phyloP scores from a whole-genome alignment of 805 yeast species.

The Ogataea paradorogensis region DNA sequence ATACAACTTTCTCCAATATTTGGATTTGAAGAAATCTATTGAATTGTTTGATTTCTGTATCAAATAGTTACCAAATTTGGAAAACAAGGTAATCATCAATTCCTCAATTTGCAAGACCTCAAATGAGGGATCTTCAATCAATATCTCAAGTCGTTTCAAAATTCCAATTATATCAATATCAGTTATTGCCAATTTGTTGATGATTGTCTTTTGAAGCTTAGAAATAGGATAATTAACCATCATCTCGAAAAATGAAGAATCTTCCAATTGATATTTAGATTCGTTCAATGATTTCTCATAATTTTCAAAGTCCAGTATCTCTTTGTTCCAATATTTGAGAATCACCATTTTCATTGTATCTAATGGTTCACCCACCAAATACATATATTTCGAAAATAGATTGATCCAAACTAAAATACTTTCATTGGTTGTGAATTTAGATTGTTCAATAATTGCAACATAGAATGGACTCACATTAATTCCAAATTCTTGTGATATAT shows the following conservation, averaged over 20 bases:
- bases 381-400: slow-evolving; percentile 44
- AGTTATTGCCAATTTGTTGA: slow-evolving; percentile 39
- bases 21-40: slow-evolving; percentile 18
- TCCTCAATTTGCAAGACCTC: slow-evolving; percentile 23
- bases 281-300: slow-evolving; percentile 11
- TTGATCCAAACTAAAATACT: slow-evolving; percentile 46
- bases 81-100: slow-evolving; percentile 36
- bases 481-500: slow-evolving; percentile 37
- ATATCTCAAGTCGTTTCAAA: slow-evolving; percentile 36
- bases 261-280: slow-evolving; percentile 4
- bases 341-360: slow-evolving; percentile 18
- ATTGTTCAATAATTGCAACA: slow-evolving; percentile 65
- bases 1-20: slow-evolving; percentile 27
- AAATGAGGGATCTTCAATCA: slow-evolving; percentile 28
- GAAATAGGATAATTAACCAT: slow-evolving; percentile 32
- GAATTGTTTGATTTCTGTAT: slow-evolving; percentile 20
- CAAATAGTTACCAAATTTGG: slow-evolving; percentile 44
- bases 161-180: slow-evolving; percentile 49
- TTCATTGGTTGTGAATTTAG: slow-evolving; percentile 44
- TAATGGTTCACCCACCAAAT: slow-evolving; percentile 59
- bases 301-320: slow-evolving; percentile 8
- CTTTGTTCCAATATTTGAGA: slow-evolving; percentile 15
- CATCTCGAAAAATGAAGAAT: slow-evolving; percentile 35
- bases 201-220: slow-evolving; percentile 22
- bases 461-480: slow-evolving; percentile 54